These are phyloP conservation scores for Annona cherimola DNA, from an alignment of 164 flowering plant species.

Conservation along the genomic window DNA sequence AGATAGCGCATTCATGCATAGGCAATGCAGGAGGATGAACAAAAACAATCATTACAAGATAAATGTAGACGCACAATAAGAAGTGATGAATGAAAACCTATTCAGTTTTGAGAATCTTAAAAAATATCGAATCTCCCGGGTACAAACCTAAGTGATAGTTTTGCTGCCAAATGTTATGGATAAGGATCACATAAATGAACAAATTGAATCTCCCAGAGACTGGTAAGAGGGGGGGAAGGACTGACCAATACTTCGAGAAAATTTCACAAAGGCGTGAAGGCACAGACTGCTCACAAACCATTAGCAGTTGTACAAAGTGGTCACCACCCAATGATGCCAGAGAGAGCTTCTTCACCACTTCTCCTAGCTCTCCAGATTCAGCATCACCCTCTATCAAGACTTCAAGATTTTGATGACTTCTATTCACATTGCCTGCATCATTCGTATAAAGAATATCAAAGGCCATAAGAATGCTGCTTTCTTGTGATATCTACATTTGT, in stretches of 20 bases:
- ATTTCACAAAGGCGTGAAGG: conserved; percentile 58
- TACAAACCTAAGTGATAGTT: neutral
- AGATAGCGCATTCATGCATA: neutral
- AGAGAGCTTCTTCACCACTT: conserved; percentile 54
- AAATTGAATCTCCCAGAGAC: neutral
- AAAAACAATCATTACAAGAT: neutral
- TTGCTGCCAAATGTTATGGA: neutral
- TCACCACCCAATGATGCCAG: conserved; percentile 32
- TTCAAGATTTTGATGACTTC: conserved; percentile 1
- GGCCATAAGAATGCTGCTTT: conserved; percentile 1
- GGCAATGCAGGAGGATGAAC: neutral
- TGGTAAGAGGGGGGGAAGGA: conserved; percentile 6
- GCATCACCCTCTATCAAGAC: conserved; percentile 16
- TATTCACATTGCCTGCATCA: conserved; percentile 1
- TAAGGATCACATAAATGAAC: neutral
- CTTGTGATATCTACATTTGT: conserved; percentile 13
- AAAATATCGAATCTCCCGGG: neutral
- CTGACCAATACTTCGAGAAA: conserved; percentile 67
- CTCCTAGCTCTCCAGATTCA: conserved; percentile 39
- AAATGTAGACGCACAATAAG: neutral
- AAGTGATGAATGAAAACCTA: neutral
- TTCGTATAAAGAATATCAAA: neutral
- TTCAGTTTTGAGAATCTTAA: neutral
- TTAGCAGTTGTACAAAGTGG: conserved; percentile 41
- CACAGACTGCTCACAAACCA: conserved; percentile 68